phyloP scores from a whole-genome alignment of 805 yeast species.

The Spathaspora arborariae region DNA sequence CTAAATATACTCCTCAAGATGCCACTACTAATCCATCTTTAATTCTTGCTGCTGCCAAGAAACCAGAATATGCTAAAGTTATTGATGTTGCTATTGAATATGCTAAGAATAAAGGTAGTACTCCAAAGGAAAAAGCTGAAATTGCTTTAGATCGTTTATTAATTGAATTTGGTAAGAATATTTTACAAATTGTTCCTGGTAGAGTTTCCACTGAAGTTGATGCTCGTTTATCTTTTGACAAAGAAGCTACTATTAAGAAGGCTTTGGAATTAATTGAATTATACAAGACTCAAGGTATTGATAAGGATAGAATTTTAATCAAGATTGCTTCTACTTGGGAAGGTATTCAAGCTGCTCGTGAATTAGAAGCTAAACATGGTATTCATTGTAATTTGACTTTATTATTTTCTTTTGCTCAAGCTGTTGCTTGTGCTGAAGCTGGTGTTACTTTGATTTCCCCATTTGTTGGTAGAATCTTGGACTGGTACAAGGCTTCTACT shows the following conservation, averaged over 20 bases:
- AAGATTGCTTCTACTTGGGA: constrained; percentile 98
- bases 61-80: constrained; percentile 82
- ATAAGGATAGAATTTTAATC: constrained; percentile 87
- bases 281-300: constrained; percentile 80
- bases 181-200: constrained; percentile 94
- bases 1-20: constrained; percentile 97
- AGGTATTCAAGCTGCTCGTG: constrained; percentile 98
- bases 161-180: constrained; percentile 94
- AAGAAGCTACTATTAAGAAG: constrained; percentile 88
- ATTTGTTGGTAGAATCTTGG: constrained; percentile 97
- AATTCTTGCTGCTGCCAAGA: constrained; percentile 92
- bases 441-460: constrained; percentile 94
- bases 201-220: constrained; percentile 99
- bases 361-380: constrained; percentile 84
- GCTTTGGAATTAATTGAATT: constrained; percentile 87
- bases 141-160: constrained; percentile 87
- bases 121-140: constrained; percentile 65
- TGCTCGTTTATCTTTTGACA: constrained; percentile 96
- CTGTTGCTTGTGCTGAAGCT: constrained; percentile 99
- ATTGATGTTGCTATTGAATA: constrained; percentile 88
- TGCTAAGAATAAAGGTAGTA: constrained; percentile 57
- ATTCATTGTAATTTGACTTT: constrained; percentile 94
- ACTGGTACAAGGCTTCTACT: constrained; percentile 94
- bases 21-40: constrained; percentile 98
- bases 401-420: constrained; percentile 93